Conservation (phyloP, 768 basidiomycete genomes). For the Boletus coccyginus region DNA sequence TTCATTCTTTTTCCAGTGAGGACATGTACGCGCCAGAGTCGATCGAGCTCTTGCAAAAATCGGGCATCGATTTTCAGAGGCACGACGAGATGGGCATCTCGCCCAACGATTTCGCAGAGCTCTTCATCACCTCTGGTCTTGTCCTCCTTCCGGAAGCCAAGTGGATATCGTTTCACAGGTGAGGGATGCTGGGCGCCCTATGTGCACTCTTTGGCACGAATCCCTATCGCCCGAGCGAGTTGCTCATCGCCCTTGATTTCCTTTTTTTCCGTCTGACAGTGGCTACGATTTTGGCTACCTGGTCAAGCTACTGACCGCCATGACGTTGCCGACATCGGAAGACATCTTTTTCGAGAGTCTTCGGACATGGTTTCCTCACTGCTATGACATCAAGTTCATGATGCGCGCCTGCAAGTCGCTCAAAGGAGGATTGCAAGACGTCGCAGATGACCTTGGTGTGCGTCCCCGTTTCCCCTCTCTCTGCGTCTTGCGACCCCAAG, state of each 20-base stretch:
- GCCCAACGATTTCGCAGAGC: conserved; percentile 93
- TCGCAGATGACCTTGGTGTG: conserved; percentile 94
- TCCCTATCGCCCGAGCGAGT: background rate
- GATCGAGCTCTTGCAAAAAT: conserved; percentile 90
- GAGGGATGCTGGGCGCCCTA: conserved; percentile 24
- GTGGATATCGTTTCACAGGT: conserved; percentile 99
- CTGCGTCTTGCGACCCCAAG: background rate
- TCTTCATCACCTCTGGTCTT: conserved; percentile 94
- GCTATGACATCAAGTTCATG: conserved; percentile 98
- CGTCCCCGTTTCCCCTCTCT: conserved; percentile 27
- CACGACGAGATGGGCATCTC: conserved; percentile 90
- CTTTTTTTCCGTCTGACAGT: conserved; percentile 40
- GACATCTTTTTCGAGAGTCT: conserved; percentile 87
- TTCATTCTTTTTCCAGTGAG: conserved; percentile 49
- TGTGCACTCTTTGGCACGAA: background rate
- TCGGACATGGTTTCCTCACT: conserved; percentile 89
- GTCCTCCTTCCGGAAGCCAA: conserved; percentile 85
- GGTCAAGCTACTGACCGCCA: conserved; percentile 85
- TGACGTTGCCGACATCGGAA: conserved; percentile 85
- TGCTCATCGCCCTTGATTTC: background rate
- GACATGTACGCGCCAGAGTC: conserved; percentile 99
- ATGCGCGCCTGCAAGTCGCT: conserved; percentile 83
- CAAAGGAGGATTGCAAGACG: conserved; percentile 89
- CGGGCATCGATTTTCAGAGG: conserved; percentile 93
- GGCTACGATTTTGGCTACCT: conserved; percentile 99